Percentiles rank a stretch among this genome's conserved stretches.
Evolutionary conservation across 2,329 filamentous ascomycete species (phyloP).

Genomic region (Trichoderma atrobrunneum): DNA sequence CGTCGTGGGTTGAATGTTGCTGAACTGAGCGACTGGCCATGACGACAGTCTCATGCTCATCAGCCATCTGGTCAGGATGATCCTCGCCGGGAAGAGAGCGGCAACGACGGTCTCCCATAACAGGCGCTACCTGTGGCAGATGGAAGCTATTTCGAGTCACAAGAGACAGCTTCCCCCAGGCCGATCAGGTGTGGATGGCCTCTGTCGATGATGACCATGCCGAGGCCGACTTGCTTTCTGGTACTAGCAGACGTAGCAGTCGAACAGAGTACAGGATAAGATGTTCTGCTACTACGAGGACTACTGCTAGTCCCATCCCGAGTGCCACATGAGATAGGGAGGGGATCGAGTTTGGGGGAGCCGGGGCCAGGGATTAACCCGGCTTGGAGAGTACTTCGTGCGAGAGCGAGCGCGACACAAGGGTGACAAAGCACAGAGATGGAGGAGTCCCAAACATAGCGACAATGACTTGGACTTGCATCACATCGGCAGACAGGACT

Average conservation of each 20-base stretch:
- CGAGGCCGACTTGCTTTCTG: constrained; percentile 11
- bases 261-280: constrained; percentile 13
- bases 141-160: constrained; percentile 8
- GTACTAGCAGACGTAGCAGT: not conserved
- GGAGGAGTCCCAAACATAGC: constrained; percentile 9
- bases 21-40: constrained; percentile 10
- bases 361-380: constrained; percentile 8
- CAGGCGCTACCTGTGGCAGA: constrained; percentile 1
- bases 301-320: constrained; percentile 14
- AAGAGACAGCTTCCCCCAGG: not conserved
- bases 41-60: not conserved
- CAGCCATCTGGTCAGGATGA: not conserved
- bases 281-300: not conserved
- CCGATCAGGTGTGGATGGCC: constrained; percentile 11
- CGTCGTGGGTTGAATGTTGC: constrained; percentile 15
- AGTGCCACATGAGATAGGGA: constrained; percentile 19
- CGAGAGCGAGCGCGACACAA: constrained; percentile 5
- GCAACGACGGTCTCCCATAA: not conserved
- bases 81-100: not conserved
- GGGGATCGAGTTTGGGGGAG: constrained; percentile 5
- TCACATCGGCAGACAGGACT: constrained; percentile 1
- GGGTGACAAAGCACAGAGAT: constrained; percentile 15
- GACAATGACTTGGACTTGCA: constrained; percentile 17
- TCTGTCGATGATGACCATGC: constrained; percentile 11
- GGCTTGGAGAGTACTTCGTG: not conserved